Percentiles rank a stretch among this genome's conserved stretches.
phyloP scores from a whole-genome alignment of 2,329 filamentous ascomycete species.

The Diplodia mutila region DNA sequence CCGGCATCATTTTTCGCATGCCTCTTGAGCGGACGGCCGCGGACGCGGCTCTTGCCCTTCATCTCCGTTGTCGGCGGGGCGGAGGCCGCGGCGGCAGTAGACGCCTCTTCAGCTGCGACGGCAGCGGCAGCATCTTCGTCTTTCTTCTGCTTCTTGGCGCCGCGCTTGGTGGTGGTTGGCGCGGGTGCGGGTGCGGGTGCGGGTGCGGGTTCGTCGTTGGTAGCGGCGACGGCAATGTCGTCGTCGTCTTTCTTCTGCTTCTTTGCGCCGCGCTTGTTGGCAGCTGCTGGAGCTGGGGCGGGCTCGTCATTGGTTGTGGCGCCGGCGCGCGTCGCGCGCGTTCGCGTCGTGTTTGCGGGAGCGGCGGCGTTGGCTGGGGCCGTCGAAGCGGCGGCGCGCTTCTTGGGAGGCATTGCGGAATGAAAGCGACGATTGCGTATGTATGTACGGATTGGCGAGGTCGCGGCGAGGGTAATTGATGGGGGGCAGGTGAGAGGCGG shows the following conservation, averaged over 20 bases:
- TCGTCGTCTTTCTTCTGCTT: slow-evolving; percentile 1
- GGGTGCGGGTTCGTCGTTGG: not conserved
- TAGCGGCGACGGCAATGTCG: not conserved
- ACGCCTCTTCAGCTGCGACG: not conserved
- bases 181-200: not conserved
- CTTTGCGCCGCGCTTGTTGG: not conserved
- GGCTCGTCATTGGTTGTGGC: not conserved
- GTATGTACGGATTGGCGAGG: not conserved
- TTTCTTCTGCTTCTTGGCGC: not conserved
- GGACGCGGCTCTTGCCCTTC: not conserved
- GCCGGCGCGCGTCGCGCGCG: slow-evolving; percentile 14
- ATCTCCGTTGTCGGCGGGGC: not conserved
- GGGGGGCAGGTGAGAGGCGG: not conserved
- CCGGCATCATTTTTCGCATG: not conserved
- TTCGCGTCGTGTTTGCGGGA: not conserved
- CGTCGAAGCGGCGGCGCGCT: slow-evolving; percentile 20
- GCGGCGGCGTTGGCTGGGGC: not conserved
- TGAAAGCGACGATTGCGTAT: not conserved
- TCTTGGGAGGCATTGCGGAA: slow-evolving; percentile 26
- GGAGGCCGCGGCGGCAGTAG: not conserved
- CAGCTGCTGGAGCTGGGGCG: not conserved
- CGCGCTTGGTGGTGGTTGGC: not conserved
- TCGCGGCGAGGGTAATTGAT: not conserved
- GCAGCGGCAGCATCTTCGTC: not conserved
- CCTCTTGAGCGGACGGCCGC: slow-evolving; percentile 10